Evolutionary conservation across 2,329 filamentous ascomycete genomes (phyloP), one percentile per base, ranked within the genome.

Genomic region (Cytospora chrysosperma): DNA sequence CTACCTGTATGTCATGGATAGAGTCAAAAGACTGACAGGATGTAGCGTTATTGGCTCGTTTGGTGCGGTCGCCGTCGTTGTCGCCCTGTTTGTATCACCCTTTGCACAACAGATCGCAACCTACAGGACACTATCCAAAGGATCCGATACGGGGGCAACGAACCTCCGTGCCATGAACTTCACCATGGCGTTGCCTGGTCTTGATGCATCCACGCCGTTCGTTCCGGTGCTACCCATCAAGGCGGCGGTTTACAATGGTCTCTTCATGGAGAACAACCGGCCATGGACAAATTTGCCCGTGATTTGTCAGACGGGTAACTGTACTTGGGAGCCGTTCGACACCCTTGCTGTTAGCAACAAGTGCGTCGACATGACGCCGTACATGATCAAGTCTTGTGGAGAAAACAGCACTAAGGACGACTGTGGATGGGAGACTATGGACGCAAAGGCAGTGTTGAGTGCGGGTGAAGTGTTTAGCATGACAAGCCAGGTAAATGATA

Each of bases 141-240:
- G 60, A 6, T 64, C 65, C 9, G 53, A 57, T 12, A 55, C 62
- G 17, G 70, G 71, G 3, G 73, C 73, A 6, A 69, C 61, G 1
- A 70, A 72, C 56, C 65, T 67, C 13, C 70, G 73, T 1, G 70
- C 73, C 1, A 62, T 70, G 30, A 69, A 70, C 27, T 75, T 74
- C 56, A 68, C 69, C 2, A 68, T 69, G 0, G 72, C 72, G 2
- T 59, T 74, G 4, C 69, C 68, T 2, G 70, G 72, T 52, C 43
- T 65, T 24, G 64, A 56, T 53, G 57, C 53, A 7, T 37, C 57
- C 63, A 71, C 71, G 8, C 70, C 70, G 1, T 75, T 72, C 19
- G 72, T 75, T 1, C 73, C 73, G 0, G 70, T 74, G 24, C 62
- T 75, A 19, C 71, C 73, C 2, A 68, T 75, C 52, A 75, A 75